Percentiles rank a stretch among this genome's conserved stretches.
Conservation (phyloP, 176 grass and related monocot species). For the Aechmea fasciata region DNA sequence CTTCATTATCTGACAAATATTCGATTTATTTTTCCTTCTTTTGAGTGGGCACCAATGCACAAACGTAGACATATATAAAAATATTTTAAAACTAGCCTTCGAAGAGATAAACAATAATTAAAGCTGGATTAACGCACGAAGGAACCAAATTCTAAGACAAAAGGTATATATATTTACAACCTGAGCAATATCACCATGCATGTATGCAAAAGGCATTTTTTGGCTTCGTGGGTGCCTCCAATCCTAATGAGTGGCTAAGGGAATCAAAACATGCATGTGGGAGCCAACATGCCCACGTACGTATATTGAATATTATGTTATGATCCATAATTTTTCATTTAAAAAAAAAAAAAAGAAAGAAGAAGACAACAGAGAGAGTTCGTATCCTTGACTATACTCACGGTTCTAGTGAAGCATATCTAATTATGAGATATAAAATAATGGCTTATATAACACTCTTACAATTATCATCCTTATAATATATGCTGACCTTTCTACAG, state of each 20-base stretch:
- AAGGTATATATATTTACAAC: conserved; percentile 1
- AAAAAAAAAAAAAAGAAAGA: too few species aligned
- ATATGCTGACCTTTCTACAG: too few species aligned
- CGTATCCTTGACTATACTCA: too few species aligned
- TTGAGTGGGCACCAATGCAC: not conserved
- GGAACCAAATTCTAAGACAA: not conserved
- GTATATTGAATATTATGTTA: too few species aligned
- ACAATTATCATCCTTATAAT: too few species aligned
- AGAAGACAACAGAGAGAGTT: too few species aligned
- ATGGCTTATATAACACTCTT: too few species aligned
- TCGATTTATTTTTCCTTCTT: not conserved
- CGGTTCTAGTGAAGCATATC: too few species aligned
- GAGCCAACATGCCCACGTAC: not conserved
- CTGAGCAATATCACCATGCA: not conserved
- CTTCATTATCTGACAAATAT: not conserved
- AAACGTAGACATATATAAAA: not conserved
- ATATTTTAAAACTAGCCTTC: not conserved
- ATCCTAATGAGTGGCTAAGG: not conserved
- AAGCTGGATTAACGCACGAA: not conserved
- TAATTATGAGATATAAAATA: too few species aligned
- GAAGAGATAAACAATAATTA: not conserved
- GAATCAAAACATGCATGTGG: not conserved
- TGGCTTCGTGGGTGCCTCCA: too few species aligned
- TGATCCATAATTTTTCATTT: too few species aligned
- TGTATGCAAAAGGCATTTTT: too few species aligned